These are phyloP conservation scores for Arthrinium phaeospermum DNA, from an alignment of 2,329 filamentous ascomycete species.

Conservation along the genomic window DNA sequence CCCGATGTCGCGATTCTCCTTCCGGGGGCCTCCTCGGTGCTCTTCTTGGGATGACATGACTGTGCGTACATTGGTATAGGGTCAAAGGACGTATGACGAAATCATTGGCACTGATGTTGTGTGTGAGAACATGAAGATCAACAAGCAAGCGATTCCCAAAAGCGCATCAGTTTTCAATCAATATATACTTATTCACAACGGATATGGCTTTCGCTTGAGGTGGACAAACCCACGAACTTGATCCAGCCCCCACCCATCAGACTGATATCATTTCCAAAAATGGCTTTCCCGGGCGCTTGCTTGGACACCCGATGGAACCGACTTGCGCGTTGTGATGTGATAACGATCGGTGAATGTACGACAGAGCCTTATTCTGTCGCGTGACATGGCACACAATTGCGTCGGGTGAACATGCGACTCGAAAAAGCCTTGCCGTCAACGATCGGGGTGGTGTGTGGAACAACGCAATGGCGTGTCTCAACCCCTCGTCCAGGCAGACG, in stretches of 20 bases:
- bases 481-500: background rate
- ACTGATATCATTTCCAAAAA: too few relatives aligned
- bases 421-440: background rate
- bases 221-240: background rate
- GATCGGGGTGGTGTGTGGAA: background rate
- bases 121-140: background rate
- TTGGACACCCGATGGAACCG: background rate
- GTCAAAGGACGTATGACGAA: background rate
- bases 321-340: background rate
- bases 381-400: background rate
- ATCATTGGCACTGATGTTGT: background rate
- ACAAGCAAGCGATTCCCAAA: background rate
- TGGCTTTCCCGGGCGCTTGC: background rate
- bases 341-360: background rate
- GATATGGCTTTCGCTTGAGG: background rate
- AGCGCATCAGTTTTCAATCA: background rate
- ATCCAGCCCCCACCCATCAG: background rate
- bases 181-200: background rate
- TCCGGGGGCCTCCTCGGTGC: background rate
- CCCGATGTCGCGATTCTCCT: background rate
- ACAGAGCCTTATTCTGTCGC: background rate
- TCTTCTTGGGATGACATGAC: background rate
- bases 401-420: background rate
- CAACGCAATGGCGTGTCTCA: background rate
- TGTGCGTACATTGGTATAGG: conserved; percentile 1